Evolutionary conservation across 2,329 filamentous ascomycete genomes (phyloP), one percentile per base, ranked within the genome.

Genomic region (Chrysosporium keratinophilum): DNA sequence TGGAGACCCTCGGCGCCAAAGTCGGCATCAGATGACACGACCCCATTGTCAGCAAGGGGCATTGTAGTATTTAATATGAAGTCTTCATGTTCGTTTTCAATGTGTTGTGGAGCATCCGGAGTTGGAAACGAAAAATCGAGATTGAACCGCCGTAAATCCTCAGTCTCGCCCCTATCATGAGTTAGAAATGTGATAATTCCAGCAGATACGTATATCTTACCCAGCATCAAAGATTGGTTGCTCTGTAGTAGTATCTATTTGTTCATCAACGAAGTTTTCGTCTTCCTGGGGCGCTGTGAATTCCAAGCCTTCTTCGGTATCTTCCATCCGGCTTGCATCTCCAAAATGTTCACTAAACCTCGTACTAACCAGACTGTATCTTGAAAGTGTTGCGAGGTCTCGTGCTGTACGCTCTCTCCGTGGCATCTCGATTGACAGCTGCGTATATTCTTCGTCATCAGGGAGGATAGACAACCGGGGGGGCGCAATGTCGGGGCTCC

Each of bases 261-360:
- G 49, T 7, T 71, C 69, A 37, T 59, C 61, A 23, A 61, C 67
- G 9, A 65, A 65, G 37, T 65, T 64, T 12, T 71, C 69, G 20
- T 68, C 66, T 12, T 65, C 58, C n/a, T 64, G 64, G 11, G 65
- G 60, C 15, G 70, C 63, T 10, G 70, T 67, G 20, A 69, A 63
- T 31, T 74, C 74, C 12, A 61, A 67, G 17, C 54, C 62, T 31
- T 72, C 69, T 12, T 58, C 72, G 1, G 67, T 71, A 11, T 72
- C 71, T 50, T 75, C 74, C 7, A 75, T 56, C 52, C 72, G 68
- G 15, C 71, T 74, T 45, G 73, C 57, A 52, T 76, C 75, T 1
- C 67, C 74, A 59, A 79, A 79, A 54, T 73, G 68, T 55, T 78
- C 77, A 59, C 76, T 79, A 46, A 77, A 62, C 17, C 71, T 64